phyloP scores from a whole-genome alignment of 306 rosid species.

The Vigna unguiculata region DNA sequence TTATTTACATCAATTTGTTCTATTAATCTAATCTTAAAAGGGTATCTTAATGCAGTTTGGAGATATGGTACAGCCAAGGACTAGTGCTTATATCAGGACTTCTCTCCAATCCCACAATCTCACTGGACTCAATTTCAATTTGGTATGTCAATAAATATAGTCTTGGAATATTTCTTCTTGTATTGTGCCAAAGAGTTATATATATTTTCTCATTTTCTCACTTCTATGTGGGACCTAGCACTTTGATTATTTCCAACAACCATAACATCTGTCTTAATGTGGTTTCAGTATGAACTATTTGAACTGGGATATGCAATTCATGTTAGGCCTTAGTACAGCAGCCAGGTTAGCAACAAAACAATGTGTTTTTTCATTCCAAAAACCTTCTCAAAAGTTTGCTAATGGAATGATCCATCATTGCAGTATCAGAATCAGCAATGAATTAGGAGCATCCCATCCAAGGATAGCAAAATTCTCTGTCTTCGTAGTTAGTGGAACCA shows the following conservation, averaged over 20 bases:
- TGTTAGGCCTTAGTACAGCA: constrained; percentile 77
- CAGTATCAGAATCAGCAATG: constrained; percentile 79
- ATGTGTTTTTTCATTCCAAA: neutral
- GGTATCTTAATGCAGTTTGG: constrained; percentile 59
- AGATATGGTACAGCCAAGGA: constrained; percentile 86
- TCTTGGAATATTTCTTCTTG: constrained; percentile 36
- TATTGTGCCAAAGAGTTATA: no score
- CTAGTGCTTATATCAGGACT: constrained; percentile 84
- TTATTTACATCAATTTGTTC: neutral
- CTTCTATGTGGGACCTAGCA: no score
- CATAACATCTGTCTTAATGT: neutral
- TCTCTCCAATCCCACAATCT: constrained; percentile 68
- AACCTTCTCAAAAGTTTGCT: neutral
- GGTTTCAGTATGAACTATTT: constrained; percentile 71
- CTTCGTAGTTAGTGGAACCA: constrained; percentile 68
- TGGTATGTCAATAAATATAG: constrained; percentile 39
- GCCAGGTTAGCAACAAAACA: constrained; percentile 60
- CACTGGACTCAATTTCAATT: constrained; percentile 67
- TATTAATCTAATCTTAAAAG: neutral
- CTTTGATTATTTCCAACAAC: neutral
- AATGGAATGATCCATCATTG: neutral
- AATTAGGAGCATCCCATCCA: constrained; percentile 75
- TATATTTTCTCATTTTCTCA: no score
- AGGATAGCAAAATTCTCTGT: constrained; percentile 72
- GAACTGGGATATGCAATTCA: constrained; percentile 70